Evolutionary conservation across 345 rosid genomes (phyloP), one percentile per base, ranked within the genome.

Genomic region (Dipteronia sinensis): DNA sequence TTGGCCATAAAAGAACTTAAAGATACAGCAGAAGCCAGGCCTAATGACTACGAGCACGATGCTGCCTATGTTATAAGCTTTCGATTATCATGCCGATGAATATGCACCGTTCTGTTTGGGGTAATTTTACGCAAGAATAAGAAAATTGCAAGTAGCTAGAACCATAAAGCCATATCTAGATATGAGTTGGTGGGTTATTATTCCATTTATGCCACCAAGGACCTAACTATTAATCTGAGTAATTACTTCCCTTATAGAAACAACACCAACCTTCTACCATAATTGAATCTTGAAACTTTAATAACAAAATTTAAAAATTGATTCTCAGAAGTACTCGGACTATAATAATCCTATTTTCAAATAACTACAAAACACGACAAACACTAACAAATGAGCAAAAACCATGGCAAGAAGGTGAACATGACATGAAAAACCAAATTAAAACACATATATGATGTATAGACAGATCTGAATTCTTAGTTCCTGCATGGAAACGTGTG

Each of bases 251-350:
- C 27, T 27, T 1, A 74, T 38, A 63, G 22, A 15, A 23, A 22
- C 38, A 64, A 47, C 46, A 74, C n/a, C 10, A 27, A 47, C n/a
- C 70, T 42, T 47, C 59, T 59, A 56, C 83, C 73, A 64, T 76
- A 68, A 49, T 75, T 68, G 34, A 67, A 67, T 70, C 72, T 65
- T 56, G 23, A 64, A 77, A 72, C 11, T 20, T 70, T 62, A 44
- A 0, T 2, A 66, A 12, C 19, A 1, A 49, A 64, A 31, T 31
- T 31, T 4, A 31, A 34, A 34, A 34, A 34, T 34, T 34, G 38
- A 34, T 34, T 34, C 38, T 34, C 38, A 5, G 38, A 34, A 34
- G 38, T 34, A 34, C 38, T 34, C 46, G 10, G 56, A 42, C 22
- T 69, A 73, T 51, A 42, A 72, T 59, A 7, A 72, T 1, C 2